Base-by-base conservation (phyloP, 2,329 filamentous ascomycete genomes). In the Pseudogymnoascus sp. region DNA sequence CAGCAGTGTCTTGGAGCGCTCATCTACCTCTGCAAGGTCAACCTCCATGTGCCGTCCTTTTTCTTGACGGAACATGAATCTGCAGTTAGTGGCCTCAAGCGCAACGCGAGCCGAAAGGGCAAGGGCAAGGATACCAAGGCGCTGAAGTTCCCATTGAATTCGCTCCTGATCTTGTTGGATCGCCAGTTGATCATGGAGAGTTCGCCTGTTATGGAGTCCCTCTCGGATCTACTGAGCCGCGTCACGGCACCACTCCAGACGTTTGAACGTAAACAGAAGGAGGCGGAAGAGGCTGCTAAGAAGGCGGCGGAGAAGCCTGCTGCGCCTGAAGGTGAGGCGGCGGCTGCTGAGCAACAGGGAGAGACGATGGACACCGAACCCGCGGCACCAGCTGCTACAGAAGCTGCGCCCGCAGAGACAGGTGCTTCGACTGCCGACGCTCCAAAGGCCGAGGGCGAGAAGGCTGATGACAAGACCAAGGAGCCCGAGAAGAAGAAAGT, bases 171-270 rank as follows among this genome's bases (percentile, higher is more conserved):
- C 64, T 81, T 99, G 4, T 81, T 99, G 20, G 94, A 97, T 71
- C 89, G 94, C n/a, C 90, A 92, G 66, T 80, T 97, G 64, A 92
- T 99, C 65, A 96, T 96, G 77, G 94, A 99, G 75, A 99, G 92
- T 75, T 92, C 93, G n/a, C 82, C 87, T 6, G 93, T 96, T 61
- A 97, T 99, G 92, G 93, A 96, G 68, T 87, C 92, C 65, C 81
- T 99, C 25, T 94, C 94, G 2, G 86, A 88, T 65, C 78, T 99
- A 30, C 81, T 99, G 25, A 93, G 91, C 72, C 87, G 89, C 66
- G 91, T 97, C 61, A 99, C 94, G 0, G 81, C 88, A 61, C 94
- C 94, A 9, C 80, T 99, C 25, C 89, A 90, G 64, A 85, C 87
- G 33, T 78, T 96, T 22, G 86, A 96, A 67, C 89, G 90, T 62